Evolutionary conservation across 106 monocot species (phyloP).

Genomic region (Allium fistulosum): DNA sequence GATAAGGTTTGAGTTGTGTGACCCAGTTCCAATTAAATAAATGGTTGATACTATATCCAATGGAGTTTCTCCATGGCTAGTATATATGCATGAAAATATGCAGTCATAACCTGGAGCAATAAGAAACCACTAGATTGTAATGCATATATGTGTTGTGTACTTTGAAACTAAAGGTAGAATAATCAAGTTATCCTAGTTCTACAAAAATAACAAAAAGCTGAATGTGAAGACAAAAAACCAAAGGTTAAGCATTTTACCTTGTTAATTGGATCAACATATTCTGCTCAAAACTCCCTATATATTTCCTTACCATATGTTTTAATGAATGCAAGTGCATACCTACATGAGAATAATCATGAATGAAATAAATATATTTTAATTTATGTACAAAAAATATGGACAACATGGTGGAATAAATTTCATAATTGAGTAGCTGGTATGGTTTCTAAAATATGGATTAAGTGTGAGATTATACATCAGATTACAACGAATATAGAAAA

Average conservation of each 20-base stretch:
- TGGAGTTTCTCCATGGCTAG: conserved; percentile 96
- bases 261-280: conserved; percentile 96
- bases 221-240: not conserved
- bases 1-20: conserved; percentile 69
- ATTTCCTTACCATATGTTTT: conserved; percentile 95
- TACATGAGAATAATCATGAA: conserved; percentile 11
- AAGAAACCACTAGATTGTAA: not conserved
- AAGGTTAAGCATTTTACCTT: conserved; percentile 41
- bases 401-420: too few species aligned
- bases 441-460: too few species aligned
- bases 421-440: too few species aligned
- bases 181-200: too few species aligned
- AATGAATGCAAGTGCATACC: conserved; percentile 74
- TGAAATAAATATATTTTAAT: too few species aligned
- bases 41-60: conserved; percentile 86
- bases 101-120: conserved; percentile 71
- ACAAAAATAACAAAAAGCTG: not conserved
- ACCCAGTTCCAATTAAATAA: conserved; percentile 90
- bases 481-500: too few species aligned
- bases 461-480: too few species aligned
- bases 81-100: conserved; percentile 96
- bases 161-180: too few species aligned
- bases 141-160: too few species aligned
- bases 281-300: conserved; percentile 76
- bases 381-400: too few species aligned